Conservation (phyloP, 257 asterid species). For the Echium plantagineum region DNA sequence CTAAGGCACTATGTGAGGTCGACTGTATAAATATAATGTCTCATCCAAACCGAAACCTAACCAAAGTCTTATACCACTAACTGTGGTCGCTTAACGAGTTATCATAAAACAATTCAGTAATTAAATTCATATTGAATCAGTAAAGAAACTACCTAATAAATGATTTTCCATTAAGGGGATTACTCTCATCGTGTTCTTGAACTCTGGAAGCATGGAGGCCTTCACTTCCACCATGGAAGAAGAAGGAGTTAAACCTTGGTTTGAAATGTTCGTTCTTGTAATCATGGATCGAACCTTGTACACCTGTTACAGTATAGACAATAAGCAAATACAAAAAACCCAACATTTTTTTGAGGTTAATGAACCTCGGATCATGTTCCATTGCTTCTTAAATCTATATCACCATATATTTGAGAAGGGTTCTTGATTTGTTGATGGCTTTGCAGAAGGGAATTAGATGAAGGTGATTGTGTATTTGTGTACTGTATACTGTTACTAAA, state of each 20-base stretch:
- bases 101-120: no score
- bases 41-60: no score
- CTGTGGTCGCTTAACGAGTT: no score
- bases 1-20: no score
- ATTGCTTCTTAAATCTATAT: conserved; percentile 5
- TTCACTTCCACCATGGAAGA: conserved; percentile 95
- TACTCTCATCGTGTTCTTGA: conserved; percentile 30
- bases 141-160: conserved; percentile 55
- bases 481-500: no score
- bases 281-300: conserved; percentile 88
- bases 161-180: conserved; percentile 78
- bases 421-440: no score
- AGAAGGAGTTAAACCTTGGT: conserved; percentile 80
- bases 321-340: conserved; percentile 24
- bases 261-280: conserved; percentile 69
- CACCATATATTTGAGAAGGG: no score
- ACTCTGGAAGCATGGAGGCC: conserved; percentile 85
- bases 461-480: no score
- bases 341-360: conserved; percentile 13
- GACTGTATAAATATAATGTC: no score
- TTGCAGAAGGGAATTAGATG: no score
- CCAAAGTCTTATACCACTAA: no score
- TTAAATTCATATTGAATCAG: background rate
- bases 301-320: conserved; percentile 24
- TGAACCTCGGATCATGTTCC: conserved; percentile 32